Percentiles rank a stretch among this genome's conserved stretches.
phyloP scores from a whole-genome alignment of 2,329 filamentous ascomycete species.

The Diaporthe vexans region DNA sequence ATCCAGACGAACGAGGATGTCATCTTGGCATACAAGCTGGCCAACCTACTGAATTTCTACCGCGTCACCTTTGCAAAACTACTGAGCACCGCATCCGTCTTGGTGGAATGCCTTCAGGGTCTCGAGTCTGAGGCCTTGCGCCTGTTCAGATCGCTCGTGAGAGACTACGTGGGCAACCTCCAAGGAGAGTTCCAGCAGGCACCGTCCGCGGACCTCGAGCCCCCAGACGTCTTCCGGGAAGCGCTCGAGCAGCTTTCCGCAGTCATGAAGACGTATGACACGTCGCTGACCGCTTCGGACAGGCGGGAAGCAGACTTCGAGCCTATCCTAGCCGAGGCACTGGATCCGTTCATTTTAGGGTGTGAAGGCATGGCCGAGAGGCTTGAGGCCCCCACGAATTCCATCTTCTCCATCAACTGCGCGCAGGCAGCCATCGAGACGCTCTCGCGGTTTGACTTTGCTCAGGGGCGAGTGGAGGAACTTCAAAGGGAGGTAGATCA shows the following conservation, averaged over 20 bases:
- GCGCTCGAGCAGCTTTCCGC: slow-evolving; percentile 82
- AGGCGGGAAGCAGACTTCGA: slow-evolving; percentile 79
- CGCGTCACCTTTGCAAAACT: slow-evolving; percentile 86
- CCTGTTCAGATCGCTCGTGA: slow-evolving; percentile 85
- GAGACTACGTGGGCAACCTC: slow-evolving; percentile 82
- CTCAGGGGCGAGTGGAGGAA: slow-evolving; percentile 65
- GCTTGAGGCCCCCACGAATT: slow-evolving; percentile 70
- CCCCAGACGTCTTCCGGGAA: slow-evolving; percentile 85
- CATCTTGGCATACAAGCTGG: slow-evolving; percentile 88
- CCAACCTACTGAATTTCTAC: slow-evolving; percentile 92
- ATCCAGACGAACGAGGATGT: slow-evolving; percentile 94
- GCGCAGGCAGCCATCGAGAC: slow-evolving; percentile 69
- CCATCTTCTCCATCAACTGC: slow-evolving; percentile 83
- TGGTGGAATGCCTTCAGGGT: slow-evolving; percentile 77
- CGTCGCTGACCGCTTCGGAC: slow-evolving; percentile 75
- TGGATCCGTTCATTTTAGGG: slow-evolving; percentile 88
- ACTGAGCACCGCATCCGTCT: slow-evolving; percentile 75
- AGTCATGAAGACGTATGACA: slow-evolving; percentile 90
- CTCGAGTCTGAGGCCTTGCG: slow-evolving; percentile 83
- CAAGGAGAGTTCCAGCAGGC: slow-evolving; percentile 80
- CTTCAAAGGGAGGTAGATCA: slow-evolving; percentile 70
- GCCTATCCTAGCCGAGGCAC: slow-evolving; percentile 80
- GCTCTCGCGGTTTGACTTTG: slow-evolving; percentile 75
- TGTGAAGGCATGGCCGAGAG: slow-evolving; percentile 77
- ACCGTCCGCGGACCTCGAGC: slow-evolving; percentile 78